Conservation (phyloP, 2,329 filamentous ascomycete species). For the Aspergillus phoenicis region DNA sequence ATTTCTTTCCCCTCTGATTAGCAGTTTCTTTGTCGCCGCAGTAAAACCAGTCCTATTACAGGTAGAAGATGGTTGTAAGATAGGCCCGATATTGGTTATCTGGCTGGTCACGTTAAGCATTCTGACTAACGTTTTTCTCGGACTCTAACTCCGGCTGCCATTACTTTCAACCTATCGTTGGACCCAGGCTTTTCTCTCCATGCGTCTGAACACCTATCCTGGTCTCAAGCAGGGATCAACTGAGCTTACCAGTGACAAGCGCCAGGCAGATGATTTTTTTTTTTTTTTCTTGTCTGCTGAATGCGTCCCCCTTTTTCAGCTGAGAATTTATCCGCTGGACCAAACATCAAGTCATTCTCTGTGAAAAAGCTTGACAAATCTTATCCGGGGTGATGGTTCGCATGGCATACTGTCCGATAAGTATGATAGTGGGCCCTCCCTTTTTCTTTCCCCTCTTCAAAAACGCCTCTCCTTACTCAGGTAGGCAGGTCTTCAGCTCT, state of each 20-base stretch:
- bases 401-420: slow-evolving; percentile 9
- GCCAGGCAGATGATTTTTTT: neutral
- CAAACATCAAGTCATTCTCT: neutral
- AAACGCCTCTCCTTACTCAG: neutral
- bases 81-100: too few relatives aligned
- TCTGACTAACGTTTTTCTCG: neutral
- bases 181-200: neutral
- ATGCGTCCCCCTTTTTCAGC: neutral
- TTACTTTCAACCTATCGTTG: neutral
- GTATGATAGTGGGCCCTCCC: slow-evolving; percentile 8
- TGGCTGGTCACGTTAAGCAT: neutral
- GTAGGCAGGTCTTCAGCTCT: neutral
- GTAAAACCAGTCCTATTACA: neutral
- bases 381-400: slow-evolving; percentile 13
- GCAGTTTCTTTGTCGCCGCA: neutral
- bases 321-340: slow-evolving; percentile 8
- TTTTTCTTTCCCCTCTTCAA: too few relatives aligned
- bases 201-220: slow-evolving; percentile 2
- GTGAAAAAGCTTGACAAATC: slow-evolving; percentile 16
- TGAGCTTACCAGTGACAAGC: neutral
- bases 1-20: neutral
- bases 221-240: slow-evolving; percentile 1
- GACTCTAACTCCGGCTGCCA: neutral
- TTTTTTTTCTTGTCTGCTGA: neutral
- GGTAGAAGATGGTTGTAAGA: neutral